Evolutionary conservation across 768 basidiomycete species (phyloP).

Genomic region (Sistotremastrum suecicum): DNA sequence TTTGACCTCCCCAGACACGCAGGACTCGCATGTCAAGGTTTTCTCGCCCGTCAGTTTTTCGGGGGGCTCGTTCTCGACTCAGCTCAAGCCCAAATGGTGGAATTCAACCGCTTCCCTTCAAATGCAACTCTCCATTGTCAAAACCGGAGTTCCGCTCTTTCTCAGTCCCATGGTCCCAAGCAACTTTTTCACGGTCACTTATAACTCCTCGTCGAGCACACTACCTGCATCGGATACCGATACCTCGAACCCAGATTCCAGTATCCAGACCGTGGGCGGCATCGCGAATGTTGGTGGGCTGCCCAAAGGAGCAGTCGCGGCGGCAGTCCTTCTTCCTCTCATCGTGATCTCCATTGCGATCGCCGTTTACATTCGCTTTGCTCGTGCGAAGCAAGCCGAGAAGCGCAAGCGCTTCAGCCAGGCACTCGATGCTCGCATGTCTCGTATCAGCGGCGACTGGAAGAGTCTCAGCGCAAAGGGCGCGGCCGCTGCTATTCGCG

Average conservation of each 20-base stretch:
- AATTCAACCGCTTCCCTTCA: constrained; percentile 32
- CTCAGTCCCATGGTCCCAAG: constrained; percentile 42
- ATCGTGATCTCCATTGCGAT: constrained; percentile 33
- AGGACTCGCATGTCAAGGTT: constrained; percentile 32
- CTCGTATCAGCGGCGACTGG: constrained; percentile 68
- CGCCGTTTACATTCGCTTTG: constrained; percentile 37
- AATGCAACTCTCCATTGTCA: constrained; percentile 49
- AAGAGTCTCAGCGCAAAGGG: constrained; percentile 55
- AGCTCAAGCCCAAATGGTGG: constrained; percentile 58
- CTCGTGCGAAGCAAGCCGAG: constrained; percentile 32
- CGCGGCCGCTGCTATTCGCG: constrained; percentile 60
- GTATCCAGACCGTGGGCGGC: constrained; percentile 22
- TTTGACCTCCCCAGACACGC: constrained; percentile 37
- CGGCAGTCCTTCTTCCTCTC: constrained; percentile 45
- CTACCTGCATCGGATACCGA: constrained; percentile 29
- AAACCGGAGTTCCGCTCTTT: constrained; percentile 35
- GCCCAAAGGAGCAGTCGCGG: constrained; percentile 48
- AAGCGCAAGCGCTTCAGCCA: constrained; percentile 49
- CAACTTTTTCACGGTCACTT: constrained; percentile 57
- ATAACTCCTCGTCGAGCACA: constrained; percentile 25
- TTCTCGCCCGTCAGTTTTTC: constrained; percentile 40
- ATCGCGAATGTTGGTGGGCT: constrained; percentile 15
- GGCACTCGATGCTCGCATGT: constrained; percentile 71
- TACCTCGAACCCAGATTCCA: constrained; percentile 25
- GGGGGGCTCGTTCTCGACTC: constrained; percentile 33